phyloP scores from a whole-genome alignment of 768 basidiomycete genomes.

The Collybia nuda region DNA sequence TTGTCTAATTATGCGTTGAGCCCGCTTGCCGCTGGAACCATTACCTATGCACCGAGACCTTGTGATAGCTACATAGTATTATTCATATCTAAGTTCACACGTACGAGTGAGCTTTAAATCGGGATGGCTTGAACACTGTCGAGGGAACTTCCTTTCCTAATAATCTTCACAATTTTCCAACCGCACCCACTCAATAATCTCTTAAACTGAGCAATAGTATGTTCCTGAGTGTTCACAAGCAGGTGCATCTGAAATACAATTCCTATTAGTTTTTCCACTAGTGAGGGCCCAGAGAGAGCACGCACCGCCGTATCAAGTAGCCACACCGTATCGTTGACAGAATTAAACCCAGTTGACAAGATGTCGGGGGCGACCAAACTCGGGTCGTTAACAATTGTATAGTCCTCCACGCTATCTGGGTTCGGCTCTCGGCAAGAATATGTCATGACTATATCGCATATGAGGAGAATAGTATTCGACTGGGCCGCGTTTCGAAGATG shows the following conservation, averaged over 20 bases:
- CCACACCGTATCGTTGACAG: constrained; percentile 8
- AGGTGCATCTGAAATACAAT: constrained; percentile 9
- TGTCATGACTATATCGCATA: constrained; percentile 41
- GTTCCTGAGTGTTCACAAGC: constrained; percentile 13
- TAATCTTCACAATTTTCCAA: constrained; percentile 8
- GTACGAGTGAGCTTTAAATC: not conserved
- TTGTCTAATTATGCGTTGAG: too few species aligned
- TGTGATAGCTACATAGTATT: too few species aligned
- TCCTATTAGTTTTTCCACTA: not conserved
- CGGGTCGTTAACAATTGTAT: constrained; percentile 2
- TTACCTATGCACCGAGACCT: too few species aligned
- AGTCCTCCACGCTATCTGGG: not conserved
- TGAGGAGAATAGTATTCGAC: constrained; percentile 34
- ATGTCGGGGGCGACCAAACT: constrained; percentile 3
- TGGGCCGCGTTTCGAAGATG: constrained; percentile 34
- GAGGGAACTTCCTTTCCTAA: constrained; percentile 6
- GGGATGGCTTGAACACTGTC: constrained; percentile 11
- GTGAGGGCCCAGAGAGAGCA: too few species aligned
- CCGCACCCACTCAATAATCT: constrained; percentile 5
- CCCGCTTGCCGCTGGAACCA: too few species aligned
- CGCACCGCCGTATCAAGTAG: constrained; percentile 2
- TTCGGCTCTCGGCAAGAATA: constrained; percentile 29
- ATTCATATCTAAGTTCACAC: too few species aligned
- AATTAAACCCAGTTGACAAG: constrained; percentile 5
- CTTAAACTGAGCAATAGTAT: constrained; percentile 11